phyloP scores from a whole-genome alignment of 495 filamentous ascomycete species.

The Xylaria acuta region DNA sequence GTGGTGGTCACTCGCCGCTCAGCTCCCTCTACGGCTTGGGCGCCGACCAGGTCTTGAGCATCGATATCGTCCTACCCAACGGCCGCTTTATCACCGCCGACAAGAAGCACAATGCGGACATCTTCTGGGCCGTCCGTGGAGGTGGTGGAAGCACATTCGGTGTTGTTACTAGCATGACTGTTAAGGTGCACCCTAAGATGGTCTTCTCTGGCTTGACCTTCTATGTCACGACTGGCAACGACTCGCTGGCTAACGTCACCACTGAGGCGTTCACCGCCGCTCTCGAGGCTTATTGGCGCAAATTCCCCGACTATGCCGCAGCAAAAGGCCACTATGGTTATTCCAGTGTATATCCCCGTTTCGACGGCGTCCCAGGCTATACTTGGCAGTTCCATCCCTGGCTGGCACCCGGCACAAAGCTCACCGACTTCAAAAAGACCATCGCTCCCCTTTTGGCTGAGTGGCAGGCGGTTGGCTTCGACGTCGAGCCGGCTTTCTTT shows the following conservation, averaged over 20 bases:
- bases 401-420: conserved; percentile 56
- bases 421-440: conserved; percentile 49
- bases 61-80: conserved; percentile 62
- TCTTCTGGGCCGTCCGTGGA: conserved; percentile 72
- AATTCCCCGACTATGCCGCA: conserved; percentile 55
- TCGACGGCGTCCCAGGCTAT: conserved; percentile 39
- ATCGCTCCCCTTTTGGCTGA: conserved; percentile 55
- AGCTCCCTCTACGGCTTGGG: conserved; percentile 54
- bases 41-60: conserved; percentile 60
- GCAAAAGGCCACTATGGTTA: conserved; percentile 61
- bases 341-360: conserved; percentile 44
- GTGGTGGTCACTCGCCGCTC: conserved; percentile 59
- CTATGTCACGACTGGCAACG: conserved; percentile 31
- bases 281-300: conserved; percentile 53
- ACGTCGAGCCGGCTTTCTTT: conserved; percentile 50
- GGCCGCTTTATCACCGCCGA: conserved; percentile 63
- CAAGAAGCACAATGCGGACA: conserved; percentile 55
- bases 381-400: conserved; percentile 53
- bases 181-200: conserved; percentile 52
- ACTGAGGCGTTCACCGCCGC: conserved; percentile 58
- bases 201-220: conserved; percentile 50
- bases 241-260: conserved; percentile 39
- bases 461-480: conserved; percentile 42
- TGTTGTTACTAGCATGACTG: conserved; percentile 59
- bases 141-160: conserved; percentile 66